Percentiles rank a stretch among this genome's conserved stretches.
phyloP scores from a whole-genome alignment of 169 alveolate genomes.

The Eimeria nieschulzi region DNA sequence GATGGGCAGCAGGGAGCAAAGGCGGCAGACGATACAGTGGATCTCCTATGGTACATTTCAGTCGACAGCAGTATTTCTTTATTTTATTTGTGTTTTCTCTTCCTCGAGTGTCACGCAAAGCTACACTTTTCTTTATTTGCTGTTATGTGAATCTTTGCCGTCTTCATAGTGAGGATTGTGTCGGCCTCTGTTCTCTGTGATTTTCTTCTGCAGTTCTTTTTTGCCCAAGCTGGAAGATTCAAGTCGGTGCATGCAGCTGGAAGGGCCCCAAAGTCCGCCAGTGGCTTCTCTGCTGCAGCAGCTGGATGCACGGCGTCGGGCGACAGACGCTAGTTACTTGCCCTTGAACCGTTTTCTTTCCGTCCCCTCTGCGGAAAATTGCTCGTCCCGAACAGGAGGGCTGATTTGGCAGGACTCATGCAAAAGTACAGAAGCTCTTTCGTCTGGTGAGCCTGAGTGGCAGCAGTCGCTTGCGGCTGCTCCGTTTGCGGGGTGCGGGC shows the following conservation, averaged over 20 bases:
- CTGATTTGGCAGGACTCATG: not conserved
- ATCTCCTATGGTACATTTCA: not conserved
- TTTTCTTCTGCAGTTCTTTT: not conserved
- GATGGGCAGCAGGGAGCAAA: not conserved
- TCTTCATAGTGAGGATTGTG: not conserved
- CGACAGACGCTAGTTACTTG: not conserved
- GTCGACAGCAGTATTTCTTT: not conserved
- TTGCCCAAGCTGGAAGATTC: not conserved
- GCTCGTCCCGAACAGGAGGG: not conserved
- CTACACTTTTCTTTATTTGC: not conserved
- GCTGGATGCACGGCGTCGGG: not conserved
- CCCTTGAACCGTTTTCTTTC: not conserved
- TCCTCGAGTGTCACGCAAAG: not conserved
- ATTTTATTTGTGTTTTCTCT: not conserved
- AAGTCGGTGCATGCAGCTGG: not conserved
- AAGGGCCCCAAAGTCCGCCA: not conserved
- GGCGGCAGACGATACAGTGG: not conserved
- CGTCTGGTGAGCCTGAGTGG: not conserved
- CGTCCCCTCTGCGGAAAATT: not conserved
- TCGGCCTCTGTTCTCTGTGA: not conserved
- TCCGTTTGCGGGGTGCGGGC: not conserved
- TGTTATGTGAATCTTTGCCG: not conserved
- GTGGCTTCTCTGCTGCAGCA: conserved; percentile 26
- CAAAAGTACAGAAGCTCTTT: not conserved
- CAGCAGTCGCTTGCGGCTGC: not conserved